These are phyloP conservation scores for Colletotrichum tofieldiae DNA, from an alignment of 2,329 filamentous ascomycete genomes.

Conservation along the genomic window DNA sequence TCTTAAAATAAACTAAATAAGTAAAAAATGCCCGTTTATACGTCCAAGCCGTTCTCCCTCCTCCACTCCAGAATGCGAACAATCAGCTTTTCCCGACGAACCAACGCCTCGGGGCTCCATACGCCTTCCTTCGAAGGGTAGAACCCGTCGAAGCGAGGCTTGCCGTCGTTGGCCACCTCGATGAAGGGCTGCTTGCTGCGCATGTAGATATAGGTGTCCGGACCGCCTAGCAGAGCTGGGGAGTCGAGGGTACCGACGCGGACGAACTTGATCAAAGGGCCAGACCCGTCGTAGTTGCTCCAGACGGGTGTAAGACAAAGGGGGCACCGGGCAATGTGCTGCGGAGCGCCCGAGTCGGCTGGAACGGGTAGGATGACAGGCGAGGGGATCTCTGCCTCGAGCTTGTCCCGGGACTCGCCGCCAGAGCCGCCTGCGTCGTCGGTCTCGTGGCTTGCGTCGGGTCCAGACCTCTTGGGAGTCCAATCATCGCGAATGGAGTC, in stretches of 20 bases:
- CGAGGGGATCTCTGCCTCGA: not conserved
- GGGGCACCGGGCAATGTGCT: conserved; percentile 60
- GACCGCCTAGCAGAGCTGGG: conserved; percentile 53
- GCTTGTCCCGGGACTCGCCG: not conserved
- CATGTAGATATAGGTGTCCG: conserved; percentile 63
- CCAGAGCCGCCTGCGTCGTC: not conserved
- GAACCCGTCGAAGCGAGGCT: conserved; percentile 55
- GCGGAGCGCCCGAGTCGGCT: conserved; percentile 57
- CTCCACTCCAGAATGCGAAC: conserved; percentile 39
- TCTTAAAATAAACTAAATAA: too few species aligned
- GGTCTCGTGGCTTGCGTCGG: not conserved
- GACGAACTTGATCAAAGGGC: conserved; percentile 54
- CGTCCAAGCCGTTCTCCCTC: conserved; percentile 16
- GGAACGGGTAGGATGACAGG: conserved; percentile 52
- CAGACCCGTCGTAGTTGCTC: conserved; percentile 57
- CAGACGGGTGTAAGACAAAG: conserved; percentile 59
- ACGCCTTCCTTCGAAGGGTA: conserved; percentile 52
- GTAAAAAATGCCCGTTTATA: not conserved
- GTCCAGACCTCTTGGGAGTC: conserved; percentile 28
- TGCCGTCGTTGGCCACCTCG: conserved; percentile 53
- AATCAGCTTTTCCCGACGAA: conserved; percentile 49
- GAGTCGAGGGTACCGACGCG: conserved; percentile 62
- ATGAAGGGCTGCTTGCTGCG: conserved; percentile 58
- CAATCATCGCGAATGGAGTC: conserved; percentile 20
- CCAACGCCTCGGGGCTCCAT: conserved; percentile 53